Conservation (phyloP, 2,329 filamentous ascomycete species). For the Dendryphion nanum region DNA sequence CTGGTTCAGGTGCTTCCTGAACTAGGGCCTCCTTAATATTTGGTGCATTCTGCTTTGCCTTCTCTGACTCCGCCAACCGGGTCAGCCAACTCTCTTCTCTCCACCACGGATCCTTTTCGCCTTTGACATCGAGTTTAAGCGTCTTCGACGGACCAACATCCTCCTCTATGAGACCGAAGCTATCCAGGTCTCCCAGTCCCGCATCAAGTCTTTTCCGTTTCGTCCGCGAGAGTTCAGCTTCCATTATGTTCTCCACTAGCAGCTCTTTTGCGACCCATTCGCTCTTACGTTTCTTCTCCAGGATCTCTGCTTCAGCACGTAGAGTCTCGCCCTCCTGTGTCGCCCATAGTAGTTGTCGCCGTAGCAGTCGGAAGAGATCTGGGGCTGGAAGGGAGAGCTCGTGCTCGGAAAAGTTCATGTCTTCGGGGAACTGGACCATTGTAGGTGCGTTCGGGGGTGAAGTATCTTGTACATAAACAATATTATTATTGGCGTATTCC, state of each 20-base stretch:
- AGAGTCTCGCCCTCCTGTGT: slow-evolving; percentile 65
- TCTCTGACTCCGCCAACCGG: slow-evolving; percentile 4
- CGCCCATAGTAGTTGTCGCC: slow-evolving; percentile 70
- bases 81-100: slow-evolving; percentile 22
- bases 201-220: slow-evolving; percentile 32
- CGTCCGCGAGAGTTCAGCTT: slow-evolving; percentile 58
- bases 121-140: slow-evolving; percentile 22
- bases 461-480: slow-evolving; percentile 57
- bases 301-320: slow-evolving; percentile 61
- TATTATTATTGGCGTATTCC: slow-evolving; percentile 55
- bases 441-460: slow-evolving; percentile 59
- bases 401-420: slow-evolving; percentile 61
- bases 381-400: slow-evolving; percentile 67
- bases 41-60: slow-evolving; percentile 1
- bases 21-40: too few relatives aligned
- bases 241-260: slow-evolving; percentile 71
- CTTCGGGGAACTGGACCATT: slow-evolving; percentile 53
- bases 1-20: too few relatives aligned
- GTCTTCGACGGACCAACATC: slow-evolving; percentile 36
- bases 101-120: slow-evolving; percentile 34
- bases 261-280: slow-evolving; percentile 82
- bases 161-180: slow-evolving; percentile 34
- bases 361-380: slow-evolving; percentile 62
- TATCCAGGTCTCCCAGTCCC: slow-evolving; percentile 28
- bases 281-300: slow-evolving; percentile 65